Conservation (phyloP, 345 rosid species). For the Orychophragmus violaceus region DNA sequence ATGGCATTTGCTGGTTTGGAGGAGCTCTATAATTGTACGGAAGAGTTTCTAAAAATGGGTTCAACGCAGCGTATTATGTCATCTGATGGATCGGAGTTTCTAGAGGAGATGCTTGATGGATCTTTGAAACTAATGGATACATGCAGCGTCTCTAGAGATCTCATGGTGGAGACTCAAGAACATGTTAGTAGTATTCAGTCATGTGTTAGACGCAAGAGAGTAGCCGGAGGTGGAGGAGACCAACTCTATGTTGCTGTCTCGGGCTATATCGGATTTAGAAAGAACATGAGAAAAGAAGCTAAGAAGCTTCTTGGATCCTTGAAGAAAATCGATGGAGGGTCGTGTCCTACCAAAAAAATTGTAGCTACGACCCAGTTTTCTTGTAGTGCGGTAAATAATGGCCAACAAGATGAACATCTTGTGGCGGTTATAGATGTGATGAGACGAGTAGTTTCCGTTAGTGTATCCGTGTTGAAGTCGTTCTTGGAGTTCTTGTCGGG, state of each 20-base stretch:
- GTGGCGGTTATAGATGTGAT: conserved; percentile 38
- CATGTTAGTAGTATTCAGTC: conserved; percentile 52
- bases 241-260: conserved; percentile 19
- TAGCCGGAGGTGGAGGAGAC: conserved; percentile 24
- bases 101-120: conserved; percentile 51
- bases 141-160: conserved; percentile 51
- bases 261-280: conserved; percentile 37
- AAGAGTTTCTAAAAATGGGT: conserved; percentile 48
- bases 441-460: conserved; percentile 35
- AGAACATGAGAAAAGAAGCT: conserved; percentile 52
- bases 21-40: conserved; percentile 38
- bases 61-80: conserved; percentile 48
- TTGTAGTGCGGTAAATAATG: background rate
- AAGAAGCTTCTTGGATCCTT: conserved; percentile 36
- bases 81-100: conserved; percentile 28
- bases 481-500: conserved; percentile 40
- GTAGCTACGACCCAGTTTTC: no score
- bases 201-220: conserved; percentile 49
- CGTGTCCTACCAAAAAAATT: no score
- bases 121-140: conserved; percentile 56
- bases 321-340: conserved; percentile 46
- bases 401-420: conserved; percentile 31
- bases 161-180: conserved; percentile 41
- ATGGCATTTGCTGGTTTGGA: conserved; percentile 37
- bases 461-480: conserved; percentile 37